phyloP scores from a whole-genome alignment of 306 rosid species.

The Hippophae tibetana region DNA sequence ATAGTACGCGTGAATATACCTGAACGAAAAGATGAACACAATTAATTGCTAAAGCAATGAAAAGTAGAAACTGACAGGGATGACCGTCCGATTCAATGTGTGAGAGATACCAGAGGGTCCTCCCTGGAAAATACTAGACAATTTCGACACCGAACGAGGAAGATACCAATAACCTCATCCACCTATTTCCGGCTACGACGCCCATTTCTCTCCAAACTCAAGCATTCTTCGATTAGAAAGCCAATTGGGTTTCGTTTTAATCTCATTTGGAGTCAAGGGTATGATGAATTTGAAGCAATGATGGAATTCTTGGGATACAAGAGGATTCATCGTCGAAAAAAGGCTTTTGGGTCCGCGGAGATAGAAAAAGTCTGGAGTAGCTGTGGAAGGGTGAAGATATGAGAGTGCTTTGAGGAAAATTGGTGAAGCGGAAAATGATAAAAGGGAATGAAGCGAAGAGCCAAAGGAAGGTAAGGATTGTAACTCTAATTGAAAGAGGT shows the following conservation, averaged over 20 bases:
- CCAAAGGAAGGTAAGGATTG: too few species aligned
- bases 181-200: constrained; percentile 22
- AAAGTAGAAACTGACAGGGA: too few species aligned
- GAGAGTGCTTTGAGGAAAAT: constrained; percentile 22
- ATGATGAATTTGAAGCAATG: constrained; percentile 80
- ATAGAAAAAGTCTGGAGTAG: constrained; percentile 68
- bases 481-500: too few species aligned
- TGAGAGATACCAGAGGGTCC: too few species aligned
- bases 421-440: too few species aligned
- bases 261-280: constrained; percentile 42
- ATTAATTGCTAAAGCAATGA: too few species aligned
- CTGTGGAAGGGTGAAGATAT: constrained; percentile 27
- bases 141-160: constrained; percentile 42
- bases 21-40: too few species aligned
- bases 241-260: constrained; percentile 5
- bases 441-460: too few species aligned
- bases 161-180: constrained; percentile 72
- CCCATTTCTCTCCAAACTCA: constrained; percentile 16
- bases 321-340: constrained; percentile 39
- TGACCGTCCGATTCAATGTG: too few species aligned
- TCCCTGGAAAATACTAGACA: too few species aligned
- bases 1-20: too few species aligned
- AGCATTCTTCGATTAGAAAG: constrained; percentile 20
- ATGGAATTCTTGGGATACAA: constrained; percentile 41
- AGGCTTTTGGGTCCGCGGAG: constrained; percentile 42